phyloP scores from a whole-genome alignment of 2,329 filamentous ascomycete genomes.

The Colletotrichum brevisporum region DNA sequence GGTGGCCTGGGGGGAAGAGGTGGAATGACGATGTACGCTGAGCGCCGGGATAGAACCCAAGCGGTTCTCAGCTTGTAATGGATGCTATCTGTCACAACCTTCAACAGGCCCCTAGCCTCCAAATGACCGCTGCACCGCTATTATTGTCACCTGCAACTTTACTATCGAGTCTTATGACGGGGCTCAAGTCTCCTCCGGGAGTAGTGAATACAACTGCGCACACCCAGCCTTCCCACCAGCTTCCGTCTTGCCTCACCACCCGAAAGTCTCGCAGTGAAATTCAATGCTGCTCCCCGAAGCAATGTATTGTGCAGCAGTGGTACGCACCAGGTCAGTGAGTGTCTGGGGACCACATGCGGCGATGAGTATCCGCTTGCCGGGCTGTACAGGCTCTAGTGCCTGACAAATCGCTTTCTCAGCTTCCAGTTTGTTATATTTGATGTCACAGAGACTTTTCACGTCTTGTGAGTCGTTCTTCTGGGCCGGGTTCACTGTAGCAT shows the following conservation, averaged over 20 bases:
- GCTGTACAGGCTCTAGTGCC: background rate
- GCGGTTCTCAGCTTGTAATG: too few species aligned
- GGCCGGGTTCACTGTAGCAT: background rate
- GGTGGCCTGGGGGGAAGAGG: too few species aligned
- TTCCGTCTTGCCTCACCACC: background rate
- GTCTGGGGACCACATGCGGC: conserved; percentile 22
- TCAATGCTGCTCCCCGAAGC: conserved; percentile 13
- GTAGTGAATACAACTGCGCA: too few species aligned
- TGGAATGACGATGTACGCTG: too few species aligned
- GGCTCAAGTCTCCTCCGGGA: too few species aligned
- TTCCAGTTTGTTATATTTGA: conserved; percentile 16
- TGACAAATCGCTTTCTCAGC: background rate
- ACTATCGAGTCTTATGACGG: too few species aligned
- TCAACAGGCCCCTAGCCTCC: too few species aligned
- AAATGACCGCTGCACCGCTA: too few species aligned
- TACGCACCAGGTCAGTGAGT: conserved; percentile 14
- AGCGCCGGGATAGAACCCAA: too few species aligned
- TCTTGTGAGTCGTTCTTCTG: background rate
- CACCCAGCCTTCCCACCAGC: too few species aligned
- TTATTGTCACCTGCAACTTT: too few species aligned
- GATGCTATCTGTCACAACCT: too few species aligned
- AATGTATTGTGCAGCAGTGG: background rate
- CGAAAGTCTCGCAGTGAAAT: conserved; percentile 24
- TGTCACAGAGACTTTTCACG: background rate
- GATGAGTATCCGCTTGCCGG: background rate